A percentile compares a stretch with the other conserved stretches of the same genome.
Evolutionary conservation across 2,329 filamentous ascomycete genomes (phyloP).

Genomic region (Phaeoacremonium minimum): DNA sequence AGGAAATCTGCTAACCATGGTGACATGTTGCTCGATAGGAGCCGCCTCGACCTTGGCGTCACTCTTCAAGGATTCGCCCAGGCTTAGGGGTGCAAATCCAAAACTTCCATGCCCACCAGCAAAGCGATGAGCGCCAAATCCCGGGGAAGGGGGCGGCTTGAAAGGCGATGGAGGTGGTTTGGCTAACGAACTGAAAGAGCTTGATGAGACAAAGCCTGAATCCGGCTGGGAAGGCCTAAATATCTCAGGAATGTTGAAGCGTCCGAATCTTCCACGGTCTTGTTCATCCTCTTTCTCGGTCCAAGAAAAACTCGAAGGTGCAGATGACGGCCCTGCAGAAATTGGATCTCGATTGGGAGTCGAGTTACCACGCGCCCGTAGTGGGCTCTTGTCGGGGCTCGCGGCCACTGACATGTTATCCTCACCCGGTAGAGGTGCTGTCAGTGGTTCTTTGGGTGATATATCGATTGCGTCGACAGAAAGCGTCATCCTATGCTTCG

Average conservation of each 20-base stretch:
- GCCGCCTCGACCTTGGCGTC: neutral
- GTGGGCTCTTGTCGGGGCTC: conserved; percentile 36
- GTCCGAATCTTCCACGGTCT: conserved; percentile 31
- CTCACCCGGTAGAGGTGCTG: conserved; percentile 55
- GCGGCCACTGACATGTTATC: conserved; percentile 35
- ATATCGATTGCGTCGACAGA: conserved; percentile 55
- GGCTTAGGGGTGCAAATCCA: conserved; percentile 20
- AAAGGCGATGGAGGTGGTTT: conserved; percentile 19
- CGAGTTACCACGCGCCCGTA: conserved; percentile 47
- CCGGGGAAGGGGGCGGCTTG: conserved; percentile 40
- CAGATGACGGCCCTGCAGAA: conserved; percentile 62
- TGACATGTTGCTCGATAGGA: conserved; percentile 27
- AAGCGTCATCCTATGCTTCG: conserved; percentile 56
- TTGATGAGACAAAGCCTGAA: conserved; percentile 18
- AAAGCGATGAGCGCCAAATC: conserved; percentile 35
- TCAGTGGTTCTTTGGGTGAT: conserved; percentile 51
- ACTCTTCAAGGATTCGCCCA: conserved; percentile 9
- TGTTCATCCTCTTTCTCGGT: conserved; percentile 40
- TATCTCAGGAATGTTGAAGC: conserved; percentile 30
- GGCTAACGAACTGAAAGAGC: conserved; percentile 4
- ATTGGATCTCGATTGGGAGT: conserved; percentile 45
- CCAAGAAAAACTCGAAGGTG: conserved; percentile 61
- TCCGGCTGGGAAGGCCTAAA: conserved; percentile 27
- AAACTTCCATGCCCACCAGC: conserved; percentile 28
- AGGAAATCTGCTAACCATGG: conserved; percentile 26